Conservation (phyloP, 495 filamentous ascomycete species). For the Bacidia rubella region DNA sequence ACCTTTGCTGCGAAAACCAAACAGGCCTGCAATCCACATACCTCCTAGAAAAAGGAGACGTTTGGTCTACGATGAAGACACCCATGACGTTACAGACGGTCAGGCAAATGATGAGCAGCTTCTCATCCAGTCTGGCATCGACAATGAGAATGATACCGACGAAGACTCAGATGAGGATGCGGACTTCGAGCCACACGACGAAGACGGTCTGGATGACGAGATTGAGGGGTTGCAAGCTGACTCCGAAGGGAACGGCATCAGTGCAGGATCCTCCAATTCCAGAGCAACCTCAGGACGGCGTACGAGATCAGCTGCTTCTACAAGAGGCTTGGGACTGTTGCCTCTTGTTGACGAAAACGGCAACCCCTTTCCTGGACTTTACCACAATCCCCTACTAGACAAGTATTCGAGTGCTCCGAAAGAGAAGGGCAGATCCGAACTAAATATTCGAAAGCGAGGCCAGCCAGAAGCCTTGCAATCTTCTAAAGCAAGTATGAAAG, state of each 20-base stretch:
- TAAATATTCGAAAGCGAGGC: slow-evolving; percentile 7
- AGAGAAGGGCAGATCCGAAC: slow-evolving; percentile 3
- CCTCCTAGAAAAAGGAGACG: slow-evolving; percentile 62
- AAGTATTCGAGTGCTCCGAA: slow-evolving; percentile 10
- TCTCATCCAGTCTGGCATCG: slow-evolving; percentile 13
- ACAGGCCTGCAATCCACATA: slow-evolving; percentile 57
- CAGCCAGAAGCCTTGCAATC: background rate
- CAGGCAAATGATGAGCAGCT: slow-evolving; percentile 11
- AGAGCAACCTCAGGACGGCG: slow-evolving; percentile 1
- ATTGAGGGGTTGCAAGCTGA: slow-evolving; percentile 32
- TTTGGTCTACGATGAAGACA: slow-evolving; percentile 30
- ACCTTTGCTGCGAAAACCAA: slow-evolving; percentile 44
- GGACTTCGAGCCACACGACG: slow-evolving; percentile 27
- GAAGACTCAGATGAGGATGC: slow-evolving; percentile 23
- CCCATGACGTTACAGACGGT: slow-evolving; percentile 19
- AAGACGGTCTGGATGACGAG: slow-evolving; percentile 30
- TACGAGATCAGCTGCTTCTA: slow-evolving; percentile 1
- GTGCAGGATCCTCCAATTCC: slow-evolving; percentile 3
- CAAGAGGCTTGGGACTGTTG: slow-evolving; percentile 10
- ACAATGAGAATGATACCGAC: slow-evolving; percentile 17
- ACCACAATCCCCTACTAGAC: slow-evolving; percentile 21
- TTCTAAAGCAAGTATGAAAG: background rate
- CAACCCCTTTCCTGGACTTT: slow-evolving; percentile 21
- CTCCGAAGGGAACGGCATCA: slow-evolving; percentile 2
- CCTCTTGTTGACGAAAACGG: slow-evolving; percentile 23